phyloP scores from a whole-genome alignment of 495 filamentous ascomycete genomes.

The Schizothecium vesticola region DNA sequence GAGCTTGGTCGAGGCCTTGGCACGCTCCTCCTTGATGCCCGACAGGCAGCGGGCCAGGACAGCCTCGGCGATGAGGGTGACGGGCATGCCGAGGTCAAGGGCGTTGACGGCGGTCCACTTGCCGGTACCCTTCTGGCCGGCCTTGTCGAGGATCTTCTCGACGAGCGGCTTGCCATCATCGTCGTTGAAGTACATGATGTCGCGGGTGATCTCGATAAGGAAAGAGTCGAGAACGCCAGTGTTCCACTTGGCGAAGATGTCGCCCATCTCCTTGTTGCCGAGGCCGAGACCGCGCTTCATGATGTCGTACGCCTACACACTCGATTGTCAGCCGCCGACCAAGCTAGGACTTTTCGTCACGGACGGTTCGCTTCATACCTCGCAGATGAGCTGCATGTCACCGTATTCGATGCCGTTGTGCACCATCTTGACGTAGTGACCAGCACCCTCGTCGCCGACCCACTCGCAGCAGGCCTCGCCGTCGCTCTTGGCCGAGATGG shows the following conservation, averaged over 20 bases:
- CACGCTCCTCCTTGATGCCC: conserved; percentile 90
- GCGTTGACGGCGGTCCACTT: conserved; percentile 99
- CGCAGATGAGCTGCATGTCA: conserved; percentile 99
- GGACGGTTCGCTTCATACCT: conserved; percentile 52
- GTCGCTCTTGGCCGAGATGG: conserved; percentile 93
- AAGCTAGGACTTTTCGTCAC: background rate
- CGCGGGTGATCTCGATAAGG: conserved; percentile 97
- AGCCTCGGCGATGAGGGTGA: conserved; percentile 94
- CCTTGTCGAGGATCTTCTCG: conserved; percentile 98
- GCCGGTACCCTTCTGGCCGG: conserved; percentile 98
- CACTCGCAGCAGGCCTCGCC: conserved; percentile 97
- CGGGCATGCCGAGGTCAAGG: conserved; percentile 96
- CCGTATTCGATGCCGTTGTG: conserved; percentile 99
- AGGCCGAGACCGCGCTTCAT: conserved; percentile 94
- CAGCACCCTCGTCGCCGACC: conserved; percentile 98
- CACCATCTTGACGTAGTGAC: conserved; percentile 99
- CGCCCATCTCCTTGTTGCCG: conserved; percentile 83
- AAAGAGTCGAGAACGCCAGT: conserved; percentile 97
- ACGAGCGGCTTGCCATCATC: conserved; percentile 85
- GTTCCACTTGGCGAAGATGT: conserved; percentile 95
- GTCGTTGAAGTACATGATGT: conserved; percentile 95
- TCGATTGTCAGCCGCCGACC: conserved; percentile 3
- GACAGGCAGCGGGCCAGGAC: conserved; percentile 93
- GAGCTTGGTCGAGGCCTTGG: conserved; percentile 72
- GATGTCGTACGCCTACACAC: conserved; percentile 88